Base-by-base conservation (phyloP, 202 grass and related monocot genomes). In the Schoenoplectus tabernaemontani region DNA sequence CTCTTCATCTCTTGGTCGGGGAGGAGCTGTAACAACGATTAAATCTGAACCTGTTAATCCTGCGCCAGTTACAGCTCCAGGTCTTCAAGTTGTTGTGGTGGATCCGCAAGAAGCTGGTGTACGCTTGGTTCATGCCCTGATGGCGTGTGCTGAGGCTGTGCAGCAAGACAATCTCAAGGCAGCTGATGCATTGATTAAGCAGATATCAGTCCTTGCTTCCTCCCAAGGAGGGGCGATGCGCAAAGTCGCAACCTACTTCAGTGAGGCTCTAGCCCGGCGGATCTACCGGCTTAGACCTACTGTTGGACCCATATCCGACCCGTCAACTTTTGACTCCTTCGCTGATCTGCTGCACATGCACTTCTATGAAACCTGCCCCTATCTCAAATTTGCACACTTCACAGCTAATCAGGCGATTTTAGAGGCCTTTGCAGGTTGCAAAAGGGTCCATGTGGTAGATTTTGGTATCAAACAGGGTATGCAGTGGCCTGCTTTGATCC, bases 331-430 rank as follows among this genome's bases (percentile, higher is more conserved):
- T 54, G 94, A 97, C 70, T 84, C 93, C 37, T 86, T 97, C 60
- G 87, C 83, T 1, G 93, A 97, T 86, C 83, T 93, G 15, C 91
- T 97, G 33, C 89, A 97, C 87, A 59, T 84, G 4, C 94, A 97
- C 87, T 97, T 97, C 86, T 97, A 97, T 84, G 94, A 97, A 83
- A 90, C 90, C n/a, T 92, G 91, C 71, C 94, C 94, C 69, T 97
- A 97, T 85, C 91, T 97, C 87, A 97, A 97, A 85, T 97, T 97
- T 50, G 94, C 94, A 26, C 94, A 97, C 84, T 97, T 97, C 86
- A 94, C 94, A 41, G 94, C 94, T 0, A 97, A 97, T 72, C 94
- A 97, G 68, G 94, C 94, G n/a, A 93, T 97, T 82, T 88, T 97
- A 28, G 94, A 97, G 84, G 94, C 91, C 23, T 97, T 97, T 78